Evolutionary conservation across 345 rosid genomes (phyloP).

Genomic region (Ceriops zippeliana): DNA sequence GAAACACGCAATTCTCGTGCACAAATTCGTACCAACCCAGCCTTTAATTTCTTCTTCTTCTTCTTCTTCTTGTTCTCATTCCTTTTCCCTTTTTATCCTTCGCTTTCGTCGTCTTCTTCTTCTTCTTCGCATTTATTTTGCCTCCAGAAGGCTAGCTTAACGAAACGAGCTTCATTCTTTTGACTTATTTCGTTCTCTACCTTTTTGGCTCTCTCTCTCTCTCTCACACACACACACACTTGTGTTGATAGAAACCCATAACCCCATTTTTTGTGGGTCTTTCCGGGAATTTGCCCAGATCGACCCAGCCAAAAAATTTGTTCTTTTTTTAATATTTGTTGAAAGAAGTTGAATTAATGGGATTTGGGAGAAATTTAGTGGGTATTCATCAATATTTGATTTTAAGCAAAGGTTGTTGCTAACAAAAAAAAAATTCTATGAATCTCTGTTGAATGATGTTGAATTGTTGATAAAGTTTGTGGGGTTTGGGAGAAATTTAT

Average conservation of each 20-base stretch:
- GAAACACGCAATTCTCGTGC: too few species aligned
- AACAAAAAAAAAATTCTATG: background rate
- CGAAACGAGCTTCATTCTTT: background rate
- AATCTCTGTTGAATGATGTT: background rate
- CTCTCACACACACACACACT: background rate
- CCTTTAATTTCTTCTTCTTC: background rate
- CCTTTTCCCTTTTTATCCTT: too few species aligned
- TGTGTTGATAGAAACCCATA: background rate
- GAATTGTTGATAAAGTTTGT: background rate
- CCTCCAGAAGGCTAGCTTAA: background rate
- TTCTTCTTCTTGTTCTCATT: background rate
- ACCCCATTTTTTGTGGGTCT: background rate
- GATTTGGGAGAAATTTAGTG: constrained; percentile 15
- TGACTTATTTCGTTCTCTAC: background rate
- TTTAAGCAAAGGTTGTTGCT: background rate
- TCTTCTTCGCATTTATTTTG: background rate
- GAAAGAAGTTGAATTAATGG: constrained; percentile 1
- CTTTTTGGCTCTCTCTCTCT: background rate
- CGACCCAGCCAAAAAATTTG: too few species aligned
- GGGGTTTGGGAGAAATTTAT: constrained; percentile 12
- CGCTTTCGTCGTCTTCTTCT: too few species aligned
- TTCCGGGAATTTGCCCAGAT: background rate
- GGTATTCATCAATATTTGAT: constrained; percentile 16
- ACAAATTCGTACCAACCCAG: too few species aligned
- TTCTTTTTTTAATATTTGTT: too few species aligned